Percentiles rank a stretch among this genome's conserved stretches.
These are phyloP conservation scores for Suillus plorans DNA, from an alignment of 768 basidiomycete genomes.

Conservation along the genomic window DNA sequence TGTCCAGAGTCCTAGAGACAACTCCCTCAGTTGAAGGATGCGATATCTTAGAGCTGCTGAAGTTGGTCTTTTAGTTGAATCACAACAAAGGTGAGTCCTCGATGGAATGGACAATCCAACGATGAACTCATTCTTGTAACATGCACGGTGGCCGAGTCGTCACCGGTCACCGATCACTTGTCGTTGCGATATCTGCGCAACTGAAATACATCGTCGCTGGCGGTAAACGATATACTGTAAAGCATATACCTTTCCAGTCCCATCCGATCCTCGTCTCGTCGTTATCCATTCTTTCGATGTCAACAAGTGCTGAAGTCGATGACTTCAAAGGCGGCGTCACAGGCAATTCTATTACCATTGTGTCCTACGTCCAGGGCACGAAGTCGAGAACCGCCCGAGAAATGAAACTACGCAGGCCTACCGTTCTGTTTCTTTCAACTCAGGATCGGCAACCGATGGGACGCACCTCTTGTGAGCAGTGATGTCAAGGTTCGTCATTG, in stretches of 20 bases:
- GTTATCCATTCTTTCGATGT: background rate
- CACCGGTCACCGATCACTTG: background rate
- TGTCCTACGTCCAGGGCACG: background rate
- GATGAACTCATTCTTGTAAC: background rate
- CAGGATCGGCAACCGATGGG: background rate
- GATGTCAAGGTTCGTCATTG: background rate
- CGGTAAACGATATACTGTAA: background rate
- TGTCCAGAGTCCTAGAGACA: background rate
- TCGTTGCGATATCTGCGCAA: background rate
- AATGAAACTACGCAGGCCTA: background rate
- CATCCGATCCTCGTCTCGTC: background rate
- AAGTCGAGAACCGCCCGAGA: background rate
- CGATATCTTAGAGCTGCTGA: background rate
- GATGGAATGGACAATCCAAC: background rate
- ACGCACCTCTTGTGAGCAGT: background rate
- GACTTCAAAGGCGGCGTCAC: background rate
- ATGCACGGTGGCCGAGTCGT: constrained; percentile 93
- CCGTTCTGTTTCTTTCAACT: background rate
- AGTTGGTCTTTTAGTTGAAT: background rate
- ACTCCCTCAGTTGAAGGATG: background rate
- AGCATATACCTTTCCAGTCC: background rate
- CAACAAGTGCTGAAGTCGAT: background rate
- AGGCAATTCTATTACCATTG: background rate
- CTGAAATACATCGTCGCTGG: background rate
- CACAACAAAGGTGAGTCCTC: constrained; percentile 58